These are phyloP conservation scores for Sequoia sempervirens DNA, from an alignment of 75 land plant species.

Conservation along the genomic window DNA sequence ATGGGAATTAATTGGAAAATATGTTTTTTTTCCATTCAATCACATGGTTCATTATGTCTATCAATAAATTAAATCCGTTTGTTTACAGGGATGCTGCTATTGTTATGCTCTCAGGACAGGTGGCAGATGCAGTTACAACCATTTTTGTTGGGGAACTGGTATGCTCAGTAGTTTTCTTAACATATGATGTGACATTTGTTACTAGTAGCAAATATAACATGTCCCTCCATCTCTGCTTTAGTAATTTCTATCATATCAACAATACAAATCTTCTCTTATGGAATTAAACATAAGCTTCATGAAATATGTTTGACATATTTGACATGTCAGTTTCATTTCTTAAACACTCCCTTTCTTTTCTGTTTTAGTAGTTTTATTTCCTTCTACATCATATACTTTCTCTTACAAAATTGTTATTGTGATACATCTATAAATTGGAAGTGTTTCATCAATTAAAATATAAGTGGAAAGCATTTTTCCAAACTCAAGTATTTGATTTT, in stretches of 20 bases:
- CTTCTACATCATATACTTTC: neutral
- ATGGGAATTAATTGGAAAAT: neutral
- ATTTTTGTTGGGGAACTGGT: conserved; percentile 87
- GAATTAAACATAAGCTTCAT: neutral
- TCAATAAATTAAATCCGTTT: neutral
- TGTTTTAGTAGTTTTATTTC: neutral
- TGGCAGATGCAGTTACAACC: conserved; percentile 83
- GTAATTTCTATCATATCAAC: neutral
- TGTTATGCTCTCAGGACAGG: conserved; percentile 91
- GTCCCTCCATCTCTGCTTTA: neutral
- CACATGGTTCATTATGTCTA: neutral
- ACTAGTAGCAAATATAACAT: neutral
- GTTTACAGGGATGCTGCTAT: conserved; percentile 67
- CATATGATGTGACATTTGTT: neutral
- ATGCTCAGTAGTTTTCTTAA: conserved; percentile 10
- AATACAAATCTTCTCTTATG: neutral
- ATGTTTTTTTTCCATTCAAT: neutral
- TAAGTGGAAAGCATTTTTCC: neutral
- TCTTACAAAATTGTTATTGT: neutral
- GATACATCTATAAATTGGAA: neutral
- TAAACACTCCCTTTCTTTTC: neutral
- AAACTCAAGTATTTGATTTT: neutral
- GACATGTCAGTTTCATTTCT: neutral
- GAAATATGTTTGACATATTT: neutral
- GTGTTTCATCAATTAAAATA: neutral